Evolutionary conservation across 73 alveolate species (phyloP).

Genomic region (Blepharisma stoltei): DNA sequence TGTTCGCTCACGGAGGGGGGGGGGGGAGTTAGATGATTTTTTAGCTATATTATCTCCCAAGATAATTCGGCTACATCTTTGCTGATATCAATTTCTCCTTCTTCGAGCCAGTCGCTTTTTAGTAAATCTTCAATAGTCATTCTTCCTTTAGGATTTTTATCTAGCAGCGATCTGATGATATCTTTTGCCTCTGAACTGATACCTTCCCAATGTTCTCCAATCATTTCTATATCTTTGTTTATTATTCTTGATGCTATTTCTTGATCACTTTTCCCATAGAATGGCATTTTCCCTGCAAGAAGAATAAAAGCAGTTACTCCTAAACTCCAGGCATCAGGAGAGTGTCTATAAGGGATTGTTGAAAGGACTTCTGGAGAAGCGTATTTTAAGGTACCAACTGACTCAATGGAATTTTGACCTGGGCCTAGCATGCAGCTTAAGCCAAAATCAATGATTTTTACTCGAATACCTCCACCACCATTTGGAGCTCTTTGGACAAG

Average conservation of each 20-base stretch:
- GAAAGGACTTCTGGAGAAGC: slow-evolving; percentile 39
- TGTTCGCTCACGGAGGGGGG: no score
- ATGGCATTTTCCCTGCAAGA: slow-evolving; percentile 37
- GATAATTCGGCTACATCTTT: not conserved
- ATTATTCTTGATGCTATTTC: slow-evolving; percentile 8
- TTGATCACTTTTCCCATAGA: slow-evolving; percentile 27
- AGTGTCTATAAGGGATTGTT: slow-evolving; percentile 31
- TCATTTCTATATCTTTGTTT: not conserved
- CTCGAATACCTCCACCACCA: not conserved
- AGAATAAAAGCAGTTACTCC: slow-evolving; percentile 36
- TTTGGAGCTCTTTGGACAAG: slow-evolving; percentile 45
- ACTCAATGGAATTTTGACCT: slow-evolving; percentile 28
- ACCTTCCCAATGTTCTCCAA: not conserved
- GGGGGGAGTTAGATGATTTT: no score
- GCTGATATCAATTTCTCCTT: not conserved
- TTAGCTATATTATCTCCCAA: no score
- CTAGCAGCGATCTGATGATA: not conserved
- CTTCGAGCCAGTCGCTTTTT: slow-evolving; percentile 6
- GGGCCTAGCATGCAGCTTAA: slow-evolving; percentile 39
- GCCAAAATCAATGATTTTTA: slow-evolving; percentile 31
- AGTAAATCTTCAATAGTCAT: slow-evolving; percentile 15
- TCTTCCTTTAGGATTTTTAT: slow-evolving; percentile 11
- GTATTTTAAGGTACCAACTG: slow-evolving; percentile 41
- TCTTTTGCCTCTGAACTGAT: slow-evolving; percentile 26
- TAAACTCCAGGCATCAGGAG: slow-evolving; percentile 36